These are phyloP conservation scores for Ichthyophonus hoferi DNA, from an alignment of 208 protist species.

Conservation along the genomic window DNA sequence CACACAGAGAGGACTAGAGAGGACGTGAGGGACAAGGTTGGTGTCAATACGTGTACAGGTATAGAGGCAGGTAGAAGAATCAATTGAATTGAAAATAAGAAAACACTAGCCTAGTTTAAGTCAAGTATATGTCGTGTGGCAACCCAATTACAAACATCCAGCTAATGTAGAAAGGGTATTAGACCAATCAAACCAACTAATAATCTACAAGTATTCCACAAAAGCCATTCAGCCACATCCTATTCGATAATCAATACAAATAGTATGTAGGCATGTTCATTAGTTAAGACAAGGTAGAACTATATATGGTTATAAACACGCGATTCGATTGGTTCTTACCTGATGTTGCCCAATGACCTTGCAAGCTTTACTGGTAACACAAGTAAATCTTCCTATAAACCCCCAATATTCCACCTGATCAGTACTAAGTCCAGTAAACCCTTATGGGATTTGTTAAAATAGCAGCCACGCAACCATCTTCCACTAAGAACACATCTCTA, in stretches of 20 bases:
- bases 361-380: slow-evolving; percentile 56
- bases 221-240: not conserved
- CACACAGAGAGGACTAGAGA: not conserved
- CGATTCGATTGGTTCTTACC: slow-evolving; percentile 81
- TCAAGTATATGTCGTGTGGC: not conserved
- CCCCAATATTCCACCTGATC: no score
- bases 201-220: not conserved
- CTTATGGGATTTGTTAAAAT: no score
- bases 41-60: no score
- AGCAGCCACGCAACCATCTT: no score
- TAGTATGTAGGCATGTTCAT: not conserved
- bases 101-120: no score
- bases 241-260: not conserved
- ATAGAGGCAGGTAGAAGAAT: no score
- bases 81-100: no score
- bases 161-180: not conserved
- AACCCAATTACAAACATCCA: not conserved
- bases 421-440: no score
- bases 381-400: slow-evolving; percentile 67
- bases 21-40: not conserved
- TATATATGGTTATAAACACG: not conserved
- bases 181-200: not conserved
- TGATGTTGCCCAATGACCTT: slow-evolving; percentile 60
- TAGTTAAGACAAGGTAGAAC: not conserved
- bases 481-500: no score